Base-by-base conservation (phyloP, 192 early-diverging fungal species). In the Irineochytrium annulatum region DNA sequence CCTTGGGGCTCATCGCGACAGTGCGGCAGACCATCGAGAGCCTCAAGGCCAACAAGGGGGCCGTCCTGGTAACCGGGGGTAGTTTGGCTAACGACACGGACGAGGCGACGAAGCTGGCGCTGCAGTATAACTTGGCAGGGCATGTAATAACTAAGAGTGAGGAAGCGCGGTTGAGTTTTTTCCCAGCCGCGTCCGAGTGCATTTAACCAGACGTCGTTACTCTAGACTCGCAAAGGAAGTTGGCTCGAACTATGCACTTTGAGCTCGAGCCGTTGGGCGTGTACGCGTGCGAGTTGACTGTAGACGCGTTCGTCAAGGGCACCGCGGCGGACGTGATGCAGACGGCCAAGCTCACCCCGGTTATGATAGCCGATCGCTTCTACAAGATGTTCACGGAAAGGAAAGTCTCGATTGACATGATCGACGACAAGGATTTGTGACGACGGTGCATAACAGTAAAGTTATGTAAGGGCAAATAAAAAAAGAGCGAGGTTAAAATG, bases 11-110 rank as follows among this genome's bases (percentile, higher is more conserved):
- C 0, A 20, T 52, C n/a, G 34, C 29, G 26, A 67, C 69, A 8
- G 55, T 62, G 20, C 69, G 65, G 20, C 41, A 41, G 1, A n/a
- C 3, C 22, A n/a, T 41, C 11, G 37, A 41, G 37, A n/a, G n/a
- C n/a, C 37, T 41, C 37, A 41, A 41, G 37, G 37, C 37, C 37
- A 41, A 41, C 37, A 41, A 41, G 37, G 37, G 37, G 11, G 37
- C 37, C 37, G n/a, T 41, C n/a, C 37, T 41, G 37, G 37, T n/a
- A 41, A 41, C 37, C 8, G 37, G 37, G n/a, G 37, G 37, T n/a
- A n/a, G 37, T n/a, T 13, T 41, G 37, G 37, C 37, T n/a, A 8
- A 13, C 37, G 37, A 41, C 8, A 41, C 8, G 11, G 37, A 41
- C n/a, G 8, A 13, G 8, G 37, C 37, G 11, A n/a, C n/a, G 11